Evolutionary conservation across 192 early-diverging fungal genomes (phyloP), one percentile per base, ranked within the genome.

Genomic region (Podila horticola): DNA sequence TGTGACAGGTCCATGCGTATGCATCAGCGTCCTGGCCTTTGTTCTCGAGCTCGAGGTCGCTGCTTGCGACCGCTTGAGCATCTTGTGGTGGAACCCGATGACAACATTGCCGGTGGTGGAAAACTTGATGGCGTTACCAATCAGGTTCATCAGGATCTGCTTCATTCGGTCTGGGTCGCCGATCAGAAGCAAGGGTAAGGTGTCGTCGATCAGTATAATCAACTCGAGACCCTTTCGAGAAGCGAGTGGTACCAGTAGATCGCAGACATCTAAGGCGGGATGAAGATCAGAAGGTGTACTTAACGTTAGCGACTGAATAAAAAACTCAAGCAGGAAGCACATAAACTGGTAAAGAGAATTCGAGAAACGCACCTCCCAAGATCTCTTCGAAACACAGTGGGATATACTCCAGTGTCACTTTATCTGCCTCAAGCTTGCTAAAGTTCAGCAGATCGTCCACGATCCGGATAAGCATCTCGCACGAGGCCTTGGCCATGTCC

Each of bases 131-230:
- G 92, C 89, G 69, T 95, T 95, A 34, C 90, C 90, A 2, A 92
- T 86, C 29, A 95, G 74, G 62, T 95, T 95, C 57, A 91, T 92
- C 29, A 95, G 66, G 20, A 94, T 85, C 82, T 95, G 94, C 31
- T 90, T 84, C 55, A 93, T 72, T 11, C 94, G 81, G 51, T 91
- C 83, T 9, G 88, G 88, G 69, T 95, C 94, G 28, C 90, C 90
- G 38, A 93, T 87, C 3, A 93, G 71, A 61, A 83, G 74, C 41
- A 87, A 76, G 0, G 91, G 88, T 0, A 95, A 86, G 29, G 84
- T 83, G 6, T 87, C 79, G 38, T 92, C 90, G 41, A 92, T 83
- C 20, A 84, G 71, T 34, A 88, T 88, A 9, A 85, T 84, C 7
- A 93, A 74, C 12, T 84, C 69, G 20, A 95, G 71, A 4, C 88